Conservation (phyloP, 176 grass and related monocot genomes). For the Avena sativa region DNA sequence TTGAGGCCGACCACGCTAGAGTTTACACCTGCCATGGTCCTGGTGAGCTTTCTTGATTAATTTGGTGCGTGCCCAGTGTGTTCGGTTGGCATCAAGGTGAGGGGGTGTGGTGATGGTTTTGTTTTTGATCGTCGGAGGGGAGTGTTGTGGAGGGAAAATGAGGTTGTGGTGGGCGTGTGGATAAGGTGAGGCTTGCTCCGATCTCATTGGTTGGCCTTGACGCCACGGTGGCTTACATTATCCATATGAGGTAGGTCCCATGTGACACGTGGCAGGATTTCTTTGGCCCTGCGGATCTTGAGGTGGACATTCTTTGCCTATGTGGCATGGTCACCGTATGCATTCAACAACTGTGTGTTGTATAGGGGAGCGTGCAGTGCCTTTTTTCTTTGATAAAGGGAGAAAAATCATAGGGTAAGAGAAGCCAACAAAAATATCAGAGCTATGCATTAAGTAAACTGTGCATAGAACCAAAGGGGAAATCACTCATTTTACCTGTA, state of each 20-base stretch:
- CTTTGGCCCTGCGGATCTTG: constrained; percentile 33
- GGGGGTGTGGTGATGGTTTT: constrained; percentile 42
- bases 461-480: no score
- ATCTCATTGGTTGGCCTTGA: constrained; percentile 53
- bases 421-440: no score
- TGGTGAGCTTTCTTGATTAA: background rate
- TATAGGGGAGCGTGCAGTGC: background rate
- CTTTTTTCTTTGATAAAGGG: background rate
- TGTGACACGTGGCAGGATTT: background rate
- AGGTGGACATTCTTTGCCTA: background rate
- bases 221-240: constrained; percentile 36
- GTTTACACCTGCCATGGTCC: constrained; percentile 71
- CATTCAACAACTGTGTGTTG: background rate
- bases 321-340: background rate
- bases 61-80: background rate
- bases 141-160: constrained; percentile 4
- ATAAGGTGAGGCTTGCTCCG: constrained; percentile 90
- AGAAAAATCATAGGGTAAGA: no score
- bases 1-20: constrained; percentile 71
- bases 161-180: constrained; percentile 72
- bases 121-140: constrained; percentile 45
- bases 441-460: no score
- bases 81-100: background rate
- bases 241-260: constrained; percentile 27
- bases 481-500: no score